Evolutionary conservation across 1,284 basidiomycete species (phyloP).

Genomic region (Rhodotorula sp.): DNA sequence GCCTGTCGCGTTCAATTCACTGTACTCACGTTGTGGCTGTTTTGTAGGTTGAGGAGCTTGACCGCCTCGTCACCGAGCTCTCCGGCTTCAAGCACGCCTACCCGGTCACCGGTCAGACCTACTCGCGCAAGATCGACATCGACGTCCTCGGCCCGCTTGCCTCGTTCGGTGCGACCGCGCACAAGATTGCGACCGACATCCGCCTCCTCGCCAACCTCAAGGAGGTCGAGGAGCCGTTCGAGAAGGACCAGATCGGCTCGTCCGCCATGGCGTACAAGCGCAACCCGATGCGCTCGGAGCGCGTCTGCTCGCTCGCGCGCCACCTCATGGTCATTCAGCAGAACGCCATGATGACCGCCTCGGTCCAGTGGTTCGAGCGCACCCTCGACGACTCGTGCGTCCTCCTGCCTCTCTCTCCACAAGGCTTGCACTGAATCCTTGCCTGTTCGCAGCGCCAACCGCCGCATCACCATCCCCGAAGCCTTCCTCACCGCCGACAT

Average conservation of each 20-base stretch:
- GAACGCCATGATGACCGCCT: constrained; percentile 87
- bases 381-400: constrained; percentile 85
- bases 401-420: neutral
- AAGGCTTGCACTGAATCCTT: neutral
- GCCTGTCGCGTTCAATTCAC: neutral
- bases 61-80: constrained; percentile 82
- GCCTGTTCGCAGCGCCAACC: constrained; percentile 73
- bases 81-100: constrained; percentile 92
- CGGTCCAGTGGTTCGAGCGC: constrained; percentile 94
- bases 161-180: constrained; percentile 89
- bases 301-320: constrained; percentile 89
- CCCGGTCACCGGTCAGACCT: constrained; percentile 97
- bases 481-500: constrained; percentile 98
- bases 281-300: constrained; percentile 98
- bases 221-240: constrained; percentile 99
- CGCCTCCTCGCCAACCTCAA: constrained; percentile 89
- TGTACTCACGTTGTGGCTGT: neutral
- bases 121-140: constrained; percentile 95
- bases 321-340: constrained; percentile 92
- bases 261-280: constrained; percentile 96
- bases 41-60: constrained; percentile 78
- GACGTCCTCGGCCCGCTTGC: constrained; percentile 89
- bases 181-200: constrained; percentile 97
- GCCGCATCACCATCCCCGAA: constrained; percentile 92
- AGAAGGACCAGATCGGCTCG: constrained; percentile 95